phyloP scores from a whole-genome alignment of 208 protist genomes.

The Acanthamoeba culbertsoni region DNA sequence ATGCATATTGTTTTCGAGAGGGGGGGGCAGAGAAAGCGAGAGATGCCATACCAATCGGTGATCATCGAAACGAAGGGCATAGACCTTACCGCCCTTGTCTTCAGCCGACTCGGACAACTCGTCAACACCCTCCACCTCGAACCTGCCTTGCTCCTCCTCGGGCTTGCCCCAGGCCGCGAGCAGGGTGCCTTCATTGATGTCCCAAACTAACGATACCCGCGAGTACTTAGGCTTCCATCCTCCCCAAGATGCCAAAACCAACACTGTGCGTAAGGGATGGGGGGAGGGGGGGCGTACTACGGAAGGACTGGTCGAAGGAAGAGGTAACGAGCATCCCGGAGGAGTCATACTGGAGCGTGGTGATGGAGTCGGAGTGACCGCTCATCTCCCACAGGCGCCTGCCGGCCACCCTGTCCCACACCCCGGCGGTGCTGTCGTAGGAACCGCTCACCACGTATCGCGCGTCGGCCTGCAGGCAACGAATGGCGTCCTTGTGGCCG shows the following conservation, averaged over 20 bases:
- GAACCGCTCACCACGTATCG: slow-evolving; percentile 3
- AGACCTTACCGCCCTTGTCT: not conserved
- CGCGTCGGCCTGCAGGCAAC: not conserved
- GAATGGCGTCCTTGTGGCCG: slow-evolving; percentile 20
- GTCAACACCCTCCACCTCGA: not conserved
- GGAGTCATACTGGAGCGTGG: slow-evolving; percentile 20
- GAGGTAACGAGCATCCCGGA: slow-evolving; percentile 1
- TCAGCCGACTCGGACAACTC: not conserved
- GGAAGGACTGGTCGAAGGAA: slow-evolving; percentile 9
- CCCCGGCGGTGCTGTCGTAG: not conserved
- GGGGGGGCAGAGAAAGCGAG: not conserved
- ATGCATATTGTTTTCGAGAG: not conserved
- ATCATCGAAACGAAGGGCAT: slow-evolving; percentile 31
- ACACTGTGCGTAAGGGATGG: not conserved
- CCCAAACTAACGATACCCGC: not conserved
- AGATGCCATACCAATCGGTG: not conserved
- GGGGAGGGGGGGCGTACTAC: not conserved
- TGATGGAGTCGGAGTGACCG: not conserved
- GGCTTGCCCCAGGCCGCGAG: not conserved
- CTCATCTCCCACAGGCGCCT: not conserved
- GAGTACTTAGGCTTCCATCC: not conserved
- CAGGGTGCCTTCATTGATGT: not conserved
- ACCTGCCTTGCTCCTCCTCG: not conserved
- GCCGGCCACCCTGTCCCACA: not conserved
- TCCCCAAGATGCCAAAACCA: not conserved